Conservation (phyloP, 2,329 filamentous ascomycete species). For the Epichloe elymi region DNA sequence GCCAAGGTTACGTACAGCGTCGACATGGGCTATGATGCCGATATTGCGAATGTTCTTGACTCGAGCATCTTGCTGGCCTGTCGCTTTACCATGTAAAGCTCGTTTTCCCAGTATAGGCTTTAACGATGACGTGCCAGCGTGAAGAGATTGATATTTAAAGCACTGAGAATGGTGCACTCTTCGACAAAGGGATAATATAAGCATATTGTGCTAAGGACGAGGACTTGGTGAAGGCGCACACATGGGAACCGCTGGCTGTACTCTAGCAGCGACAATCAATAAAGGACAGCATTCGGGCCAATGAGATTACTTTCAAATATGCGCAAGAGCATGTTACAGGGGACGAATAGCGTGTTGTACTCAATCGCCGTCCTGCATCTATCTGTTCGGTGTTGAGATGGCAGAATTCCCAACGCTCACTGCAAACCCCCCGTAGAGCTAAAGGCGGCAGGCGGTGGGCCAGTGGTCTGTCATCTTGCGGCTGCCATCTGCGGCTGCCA, state of each 20-base stretch:
- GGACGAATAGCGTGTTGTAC: not conserved
- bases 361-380: not conserved
- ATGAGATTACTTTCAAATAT: not conserved
- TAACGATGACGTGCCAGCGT: not conserved
- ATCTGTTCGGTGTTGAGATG: not conserved
- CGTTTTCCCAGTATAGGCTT: not conserved
- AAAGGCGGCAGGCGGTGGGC: not conserved
- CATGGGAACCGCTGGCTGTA: not conserved
- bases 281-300: not conserved
- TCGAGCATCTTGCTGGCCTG: conserved; percentile 13
- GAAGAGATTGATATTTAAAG: not conserved
- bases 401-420: not conserved
- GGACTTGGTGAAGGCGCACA: not conserved
- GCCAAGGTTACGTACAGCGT: conserved; percentile 46
- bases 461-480: not conserved
- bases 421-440: not conserved
- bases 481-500: not conserved
- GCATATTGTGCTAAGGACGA: conserved; percentile 6
- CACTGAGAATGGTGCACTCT: not conserved
- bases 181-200: conserved; percentile 7
- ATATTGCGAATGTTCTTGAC: conserved; percentile 68
- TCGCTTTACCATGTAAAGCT: conserved; percentile 4
- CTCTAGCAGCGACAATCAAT: not conserved
- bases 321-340: not conserved
- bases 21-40: conserved; percentile 96